A percentile compares a stretch with the other conserved stretches of the same genome.
Evolutionary conservation across 768 basidiomycete genomes (phyloP).

Genomic region (Lentinula detonsa): DNA sequence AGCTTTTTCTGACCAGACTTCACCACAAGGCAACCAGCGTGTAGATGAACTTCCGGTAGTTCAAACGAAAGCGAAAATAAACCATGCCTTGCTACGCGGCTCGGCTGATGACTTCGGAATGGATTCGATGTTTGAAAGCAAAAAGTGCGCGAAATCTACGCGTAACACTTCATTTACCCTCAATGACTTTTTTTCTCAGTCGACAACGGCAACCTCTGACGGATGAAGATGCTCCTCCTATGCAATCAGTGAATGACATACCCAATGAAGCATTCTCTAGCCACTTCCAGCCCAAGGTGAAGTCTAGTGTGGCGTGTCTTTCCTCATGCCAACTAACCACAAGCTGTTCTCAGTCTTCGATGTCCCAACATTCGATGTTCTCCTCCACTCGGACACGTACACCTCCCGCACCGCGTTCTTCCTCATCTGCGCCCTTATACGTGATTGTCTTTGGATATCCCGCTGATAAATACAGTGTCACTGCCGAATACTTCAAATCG

Average conservation of each 20-base stretch:
- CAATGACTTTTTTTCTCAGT: neutral
- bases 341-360: neutral
- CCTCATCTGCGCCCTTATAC: conserved; percentile 39
- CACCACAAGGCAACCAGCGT: conserved; percentile 52
- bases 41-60: conserved; percentile 71
- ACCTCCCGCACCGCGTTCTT: conserved; percentile 19
- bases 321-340: conserved; percentile 2
- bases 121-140: conserved; percentile 81
- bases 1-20: conserved; percentile 22
- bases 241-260: conserved; percentile 68
- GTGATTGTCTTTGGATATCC: conserved; percentile 90
- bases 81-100: conserved; percentile 57
- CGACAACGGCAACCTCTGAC: conserved; percentile 58
- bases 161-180: neutral
- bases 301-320: conserved; percentile 13
- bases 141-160: conserved; percentile 33
- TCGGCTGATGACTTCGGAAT: conserved; percentile 71
- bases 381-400: conserved; percentile 25
- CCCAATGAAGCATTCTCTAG: conserved; percentile 50
- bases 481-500: conserved; percentile 69
- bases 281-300: conserved; percentile 42
- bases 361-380: conserved; percentile 19
- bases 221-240: conserved; percentile 72
- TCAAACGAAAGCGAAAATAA: conserved; percentile 78
- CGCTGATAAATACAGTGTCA: conserved; percentile 64